Conservation (phyloP, 352 stramenopile genomes). For the Globisporangium carolinianum region DNA sequence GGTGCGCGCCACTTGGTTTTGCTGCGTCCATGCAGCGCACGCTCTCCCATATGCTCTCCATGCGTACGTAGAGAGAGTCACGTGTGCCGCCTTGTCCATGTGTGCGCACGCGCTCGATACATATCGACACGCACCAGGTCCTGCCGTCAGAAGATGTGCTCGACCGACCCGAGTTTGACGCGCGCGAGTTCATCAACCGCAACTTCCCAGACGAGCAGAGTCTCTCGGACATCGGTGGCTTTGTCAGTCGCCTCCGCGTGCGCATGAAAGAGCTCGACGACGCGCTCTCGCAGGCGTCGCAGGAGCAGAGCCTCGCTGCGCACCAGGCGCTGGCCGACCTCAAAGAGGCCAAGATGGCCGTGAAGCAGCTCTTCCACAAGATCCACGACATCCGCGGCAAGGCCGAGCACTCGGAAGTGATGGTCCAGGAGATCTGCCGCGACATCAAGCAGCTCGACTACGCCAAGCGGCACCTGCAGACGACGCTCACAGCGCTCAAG, state of each 20-base stretch:
- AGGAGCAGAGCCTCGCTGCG: conserved; percentile 68
- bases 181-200: conserved; percentile 89
- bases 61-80: neutral
- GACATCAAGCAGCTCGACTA: conserved; percentile 99
- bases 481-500: conserved; percentile 94
- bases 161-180: conserved; percentile 86
- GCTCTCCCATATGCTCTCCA: neutral
- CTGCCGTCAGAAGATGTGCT: conserved; percentile 83
- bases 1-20: conserved; percentile 16
- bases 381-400: conserved; percentile 92
- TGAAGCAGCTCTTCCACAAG: conserved; percentile 88
- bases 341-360: conserved; percentile 78
- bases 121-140: conserved; percentile 20
- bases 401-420: conserved; percentile 92
- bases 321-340: conserved; percentile 77
- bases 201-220: conserved; percentile 89
- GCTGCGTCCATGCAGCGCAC: neutral
- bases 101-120: neutral
- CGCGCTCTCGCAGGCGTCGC: conserved; percentile 66
- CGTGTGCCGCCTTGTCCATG: no score
- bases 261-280: conserved; percentile 82
- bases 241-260: conserved; percentile 67
- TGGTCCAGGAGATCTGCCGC: conserved; percentile 97
- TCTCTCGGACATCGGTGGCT: conserved; percentile 72
- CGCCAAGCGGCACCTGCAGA: conserved; percentile 95